phyloP scores from a whole-genome alignment of 306 rosid species.

The Prunus campanulata region DNA sequence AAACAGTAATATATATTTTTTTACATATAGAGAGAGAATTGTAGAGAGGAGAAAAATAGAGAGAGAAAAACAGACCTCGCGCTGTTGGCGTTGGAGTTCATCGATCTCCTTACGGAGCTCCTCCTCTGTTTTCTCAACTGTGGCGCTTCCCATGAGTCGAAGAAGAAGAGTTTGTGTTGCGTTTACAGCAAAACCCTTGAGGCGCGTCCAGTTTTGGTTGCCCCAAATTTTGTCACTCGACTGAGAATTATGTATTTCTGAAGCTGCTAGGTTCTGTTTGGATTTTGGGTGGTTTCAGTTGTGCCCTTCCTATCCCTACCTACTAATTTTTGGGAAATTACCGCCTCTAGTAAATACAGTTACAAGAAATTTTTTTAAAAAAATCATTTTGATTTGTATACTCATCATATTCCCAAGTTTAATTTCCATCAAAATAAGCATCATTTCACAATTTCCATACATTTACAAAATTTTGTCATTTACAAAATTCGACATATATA shows the following conservation, averaged over 20 bases:
- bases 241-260: background rate
- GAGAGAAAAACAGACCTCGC: slow-evolving; percentile 51
- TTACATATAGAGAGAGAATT: too few relatives aligned
- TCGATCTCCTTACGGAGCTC: slow-evolving; percentile 92
- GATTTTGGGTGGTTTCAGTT: background rate
- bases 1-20: background rate
- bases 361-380: too few relatives aligned
- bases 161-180: background rate
- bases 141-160: slow-evolving; percentile 56
- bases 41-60: background rate
- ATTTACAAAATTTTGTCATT: too few relatives aligned
- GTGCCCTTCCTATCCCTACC: too few relatives aligned
- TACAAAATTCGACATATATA: too few relatives aligned
- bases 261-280: background rate
- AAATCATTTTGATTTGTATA: too few relatives aligned
- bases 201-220: background rate
- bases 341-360: too few relatives aligned
- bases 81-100: slow-evolving; percentile 92
- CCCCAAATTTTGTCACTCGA: background rate
- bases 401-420: too few relatives aligned
- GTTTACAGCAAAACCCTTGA: background rate
- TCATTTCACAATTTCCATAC: too few relatives aligned
- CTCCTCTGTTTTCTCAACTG: slow-evolving; percentile 71
- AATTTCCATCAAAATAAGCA: too few relatives aligned
- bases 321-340: too few relatives aligned